These are phyloP conservation scores for Coemansia sp. DNA, from an alignment of 192 early-diverging fungal genomes.

Conservation along the genomic window DNA sequence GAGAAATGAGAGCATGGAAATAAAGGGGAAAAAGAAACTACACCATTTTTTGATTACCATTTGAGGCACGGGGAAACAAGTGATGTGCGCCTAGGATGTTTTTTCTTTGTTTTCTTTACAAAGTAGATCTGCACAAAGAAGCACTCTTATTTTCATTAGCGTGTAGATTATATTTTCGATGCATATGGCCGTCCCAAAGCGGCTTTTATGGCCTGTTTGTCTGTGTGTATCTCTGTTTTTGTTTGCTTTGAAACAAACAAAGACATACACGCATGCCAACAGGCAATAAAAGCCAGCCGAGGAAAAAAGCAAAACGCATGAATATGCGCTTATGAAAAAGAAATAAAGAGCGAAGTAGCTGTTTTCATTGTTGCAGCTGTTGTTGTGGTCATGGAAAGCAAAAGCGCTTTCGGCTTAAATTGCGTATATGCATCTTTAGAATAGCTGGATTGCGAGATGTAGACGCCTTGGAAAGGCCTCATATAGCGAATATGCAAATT, in stretches of 20 bases:
- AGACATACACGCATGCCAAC: too few species aligned
- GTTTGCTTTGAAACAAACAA: too few species aligned
- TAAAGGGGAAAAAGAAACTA: neutral
- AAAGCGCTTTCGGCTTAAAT: neutral
- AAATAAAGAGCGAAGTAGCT: too few species aligned
- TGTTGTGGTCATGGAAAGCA: neutral
- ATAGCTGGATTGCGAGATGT: neutral
- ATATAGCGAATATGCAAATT: neutral
- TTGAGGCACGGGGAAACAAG: conserved; percentile 11
- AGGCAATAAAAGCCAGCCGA: too few species aligned
- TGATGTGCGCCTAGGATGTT: neutral
- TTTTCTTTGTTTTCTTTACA: neutral
- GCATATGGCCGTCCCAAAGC: conserved; percentile 7
- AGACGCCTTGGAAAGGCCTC: neutral
- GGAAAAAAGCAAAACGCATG: too few species aligned
- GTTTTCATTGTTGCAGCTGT: too few species aligned
- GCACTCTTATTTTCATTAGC: conserved; percentile 2
- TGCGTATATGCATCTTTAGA: neutral
- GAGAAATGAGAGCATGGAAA: conserved; percentile 2
- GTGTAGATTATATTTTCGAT: conserved; percentile 7
- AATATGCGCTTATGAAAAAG: too few species aligned
- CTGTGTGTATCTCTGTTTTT: too few species aligned
- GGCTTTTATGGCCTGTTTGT: too few species aligned
- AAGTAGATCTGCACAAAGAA: conserved; percentile 8
- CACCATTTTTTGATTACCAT: conserved; percentile 1